Conservation (phyloP, 1,284 basidiomycete species). For the Malassezia equina region DNA sequence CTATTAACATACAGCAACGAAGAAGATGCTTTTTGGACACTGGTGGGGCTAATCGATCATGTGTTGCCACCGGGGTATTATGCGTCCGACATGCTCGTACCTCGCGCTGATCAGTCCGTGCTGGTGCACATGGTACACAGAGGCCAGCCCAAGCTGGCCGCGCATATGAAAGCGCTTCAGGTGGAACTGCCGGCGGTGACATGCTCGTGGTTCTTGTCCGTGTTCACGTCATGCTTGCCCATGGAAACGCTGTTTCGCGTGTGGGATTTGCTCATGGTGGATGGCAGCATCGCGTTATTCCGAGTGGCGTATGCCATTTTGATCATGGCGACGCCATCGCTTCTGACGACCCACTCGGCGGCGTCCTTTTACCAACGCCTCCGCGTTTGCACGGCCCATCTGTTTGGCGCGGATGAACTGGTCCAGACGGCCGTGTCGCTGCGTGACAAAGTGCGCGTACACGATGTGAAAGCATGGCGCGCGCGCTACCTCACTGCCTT, state of each 20-base stretch:
- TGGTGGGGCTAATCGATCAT: conserved; percentile 62
- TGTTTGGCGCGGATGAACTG: conserved; percentile 83
- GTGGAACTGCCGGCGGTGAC: conserved; percentile 88
- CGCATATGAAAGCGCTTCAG: conserved; percentile 66
- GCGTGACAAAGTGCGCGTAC: conserved; percentile 4
- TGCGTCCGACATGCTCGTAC: conserved; percentile 55
- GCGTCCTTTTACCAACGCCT: conserved; percentile 75
- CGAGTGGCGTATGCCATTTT: conserved; percentile 78
- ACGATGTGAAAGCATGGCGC: conserved; percentile 5
- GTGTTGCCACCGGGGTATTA: conserved; percentile 50
- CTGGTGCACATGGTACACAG: conserved; percentile 75
- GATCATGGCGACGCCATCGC: conserved; percentile 68
- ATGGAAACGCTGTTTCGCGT: conserved; percentile 55
- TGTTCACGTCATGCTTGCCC: conserved; percentile 91
- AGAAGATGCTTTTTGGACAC: conserved; percentile 94
- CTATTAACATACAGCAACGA: conserved; percentile 83
- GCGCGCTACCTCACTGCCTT: background rate
- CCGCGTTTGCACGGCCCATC: conserved; percentile 72
- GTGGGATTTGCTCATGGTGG: conserved; percentile 83
- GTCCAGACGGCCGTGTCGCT: conserved; percentile 50
- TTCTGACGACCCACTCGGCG: conserved; percentile 69
- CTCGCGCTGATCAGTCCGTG: conserved; percentile 84
- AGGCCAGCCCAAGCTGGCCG: conserved; percentile 62
- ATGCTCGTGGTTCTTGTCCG: conserved; percentile 93
- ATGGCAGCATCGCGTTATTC: conserved; percentile 76